Percentiles rank a stretch among this genome's conserved stretches.
Evolutionary conservation across 2,329 filamentous ascomycete genomes (phyloP).

Genomic region (Chaetomiaceae sp.): DNA sequence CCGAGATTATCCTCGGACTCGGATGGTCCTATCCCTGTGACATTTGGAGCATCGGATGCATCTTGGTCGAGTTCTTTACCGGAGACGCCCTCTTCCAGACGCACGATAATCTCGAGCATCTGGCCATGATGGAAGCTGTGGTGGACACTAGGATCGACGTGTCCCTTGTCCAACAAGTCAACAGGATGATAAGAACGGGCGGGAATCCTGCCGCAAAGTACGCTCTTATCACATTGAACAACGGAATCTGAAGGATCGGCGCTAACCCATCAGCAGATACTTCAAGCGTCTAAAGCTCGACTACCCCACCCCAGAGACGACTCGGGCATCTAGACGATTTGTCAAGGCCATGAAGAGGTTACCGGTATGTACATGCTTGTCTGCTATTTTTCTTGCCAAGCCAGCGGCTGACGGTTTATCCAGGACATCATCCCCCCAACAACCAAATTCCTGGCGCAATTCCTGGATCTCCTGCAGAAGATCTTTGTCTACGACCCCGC

Average conservation of each 20-base stretch:
- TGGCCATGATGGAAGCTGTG: conserved; percentile 72
- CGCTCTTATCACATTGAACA: conserved; percentile 13
- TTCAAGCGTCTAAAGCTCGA: conserved; percentile 63
- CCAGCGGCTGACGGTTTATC: conserved; percentile 22
- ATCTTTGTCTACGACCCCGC: conserved; percentile 65
- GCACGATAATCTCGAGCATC: conserved; percentile 66
- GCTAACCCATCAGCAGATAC: conserved; percentile 43
- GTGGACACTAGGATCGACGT: conserved; percentile 55
- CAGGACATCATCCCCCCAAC: conserved; percentile 62
- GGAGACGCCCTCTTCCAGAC: conserved; percentile 68
- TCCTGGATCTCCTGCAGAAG: conserved; percentile 59
- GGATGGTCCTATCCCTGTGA: conserved; percentile 70
- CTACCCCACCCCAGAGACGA: conserved; percentile 60
- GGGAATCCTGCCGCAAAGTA: conserved; percentile 63
- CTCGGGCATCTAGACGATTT: conserved; percentile 59
- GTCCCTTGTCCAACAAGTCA: conserved; percentile 53
- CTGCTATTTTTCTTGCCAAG: no score
- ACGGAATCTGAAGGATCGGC: not conserved
- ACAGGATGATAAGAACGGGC: conserved; percentile 52
- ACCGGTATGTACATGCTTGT: conserved; percentile 42
- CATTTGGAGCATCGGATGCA: conserved; percentile 71
- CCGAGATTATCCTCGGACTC: conserved; percentile 65
- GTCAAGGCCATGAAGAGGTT: conserved; percentile 69
- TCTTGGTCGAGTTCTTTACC: conserved; percentile 67
- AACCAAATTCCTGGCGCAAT: conserved; percentile 56